Conservation (phyloP, 352 stramenopile species). For the Bremia lactucae region DNA sequence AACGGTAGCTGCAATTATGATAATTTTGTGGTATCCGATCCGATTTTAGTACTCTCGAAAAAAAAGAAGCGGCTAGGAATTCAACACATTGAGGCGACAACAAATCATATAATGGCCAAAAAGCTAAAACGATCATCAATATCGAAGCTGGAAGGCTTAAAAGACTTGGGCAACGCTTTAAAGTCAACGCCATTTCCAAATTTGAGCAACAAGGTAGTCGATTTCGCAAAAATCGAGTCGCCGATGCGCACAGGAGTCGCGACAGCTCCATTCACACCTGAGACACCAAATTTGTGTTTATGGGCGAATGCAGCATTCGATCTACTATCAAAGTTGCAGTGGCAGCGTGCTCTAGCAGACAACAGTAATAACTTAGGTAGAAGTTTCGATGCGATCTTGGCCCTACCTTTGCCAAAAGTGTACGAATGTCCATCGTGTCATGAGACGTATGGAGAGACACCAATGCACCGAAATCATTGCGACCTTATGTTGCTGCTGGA, state of each 20-base stretch:
- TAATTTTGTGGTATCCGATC: slow-evolving; percentile 27
- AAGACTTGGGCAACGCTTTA: slow-evolving; percentile 4
- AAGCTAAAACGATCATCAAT: slow-evolving; percentile 25
- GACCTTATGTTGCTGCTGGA: slow-evolving; percentile 55
- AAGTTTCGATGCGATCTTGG: slow-evolving; percentile 29
- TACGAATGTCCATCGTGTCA: slow-evolving; percentile 45
- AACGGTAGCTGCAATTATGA: slow-evolving; percentile 12
- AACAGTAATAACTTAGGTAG: slow-evolving; percentile 4
- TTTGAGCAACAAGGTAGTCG: too few species aligned
- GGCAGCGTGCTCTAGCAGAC: slow-evolving; percentile 21
- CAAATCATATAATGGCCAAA: slow-evolving; percentile 26
- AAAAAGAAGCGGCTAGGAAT: slow-evolving; percentile 68
- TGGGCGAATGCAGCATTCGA: slow-evolving; percentile 72
- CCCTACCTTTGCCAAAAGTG: slow-evolving; percentile 15
- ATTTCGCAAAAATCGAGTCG: slow-evolving; percentile 12
- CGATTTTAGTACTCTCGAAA: slow-evolving; percentile 60
- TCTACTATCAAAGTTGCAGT: slow-evolving; percentile 57
- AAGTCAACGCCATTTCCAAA: slow-evolving; percentile 10
- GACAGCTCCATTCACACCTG: slow-evolving; percentile 29
- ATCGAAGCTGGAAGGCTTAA: slow-evolving; percentile 1
- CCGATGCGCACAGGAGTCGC: not conserved
- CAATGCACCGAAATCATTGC: slow-evolving; percentile 39
- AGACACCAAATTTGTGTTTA: slow-evolving; percentile 39
- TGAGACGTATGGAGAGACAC: slow-evolving; percentile 29
- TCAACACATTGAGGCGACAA: slow-evolving; percentile 22